These are phyloP conservation scores for Discostella stelligera DNA, from an alignment of 352 stramenopile genomes.

Conservation along the genomic window DNA sequence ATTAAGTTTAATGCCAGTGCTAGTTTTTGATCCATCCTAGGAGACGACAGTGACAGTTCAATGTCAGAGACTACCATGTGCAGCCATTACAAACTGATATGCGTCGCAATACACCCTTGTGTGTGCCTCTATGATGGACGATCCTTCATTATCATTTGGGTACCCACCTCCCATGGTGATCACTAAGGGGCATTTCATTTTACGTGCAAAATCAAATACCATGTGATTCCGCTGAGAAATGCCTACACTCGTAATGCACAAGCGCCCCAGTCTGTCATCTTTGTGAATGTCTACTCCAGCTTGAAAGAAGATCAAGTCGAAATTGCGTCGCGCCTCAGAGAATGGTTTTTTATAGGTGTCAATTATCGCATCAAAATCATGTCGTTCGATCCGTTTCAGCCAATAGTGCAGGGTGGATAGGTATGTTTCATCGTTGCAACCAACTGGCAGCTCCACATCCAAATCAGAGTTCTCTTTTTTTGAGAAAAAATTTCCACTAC, in stretches of 20 bases:
- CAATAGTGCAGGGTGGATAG: conserved; percentile 75
- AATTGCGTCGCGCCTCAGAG: conserved; percentile 20
- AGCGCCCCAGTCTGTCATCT: conserved; percentile 81
- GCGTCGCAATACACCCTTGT: conserved; percentile 80
- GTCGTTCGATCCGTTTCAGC: conserved; percentile 61
- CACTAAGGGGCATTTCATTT: conserved; percentile 62
- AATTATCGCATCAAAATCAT: conserved; percentile 19
- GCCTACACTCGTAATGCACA: conserved; percentile 73
- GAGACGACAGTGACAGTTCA: not conserved
- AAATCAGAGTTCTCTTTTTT: conserved; percentile 81
- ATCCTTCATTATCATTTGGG: conserved; percentile 26
- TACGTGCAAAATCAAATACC: conserved; percentile 68
- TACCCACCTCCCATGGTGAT: conserved; percentile 84
- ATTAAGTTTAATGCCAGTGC: not conserved
- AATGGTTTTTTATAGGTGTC: not conserved
- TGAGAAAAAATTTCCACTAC: conserved; percentile 84
- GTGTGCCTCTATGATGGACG: conserved; percentile 78
- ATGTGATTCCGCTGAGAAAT: conserved; percentile 76
- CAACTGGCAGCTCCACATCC: conserved; percentile 81
- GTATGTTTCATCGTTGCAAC: conserved; percentile 80
- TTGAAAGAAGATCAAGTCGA: conserved; percentile 83
- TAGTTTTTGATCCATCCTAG: not conserved
- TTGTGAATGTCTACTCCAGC: conserved; percentile 82
- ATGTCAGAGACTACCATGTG: not conserved
- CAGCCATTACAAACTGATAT: conserved; percentile 52